These are phyloP conservation scores for Pseudozyma hubeiensis DNA, from an alignment of 1,284 basidiomycete genomes.

Conservation along the genomic window DNA sequence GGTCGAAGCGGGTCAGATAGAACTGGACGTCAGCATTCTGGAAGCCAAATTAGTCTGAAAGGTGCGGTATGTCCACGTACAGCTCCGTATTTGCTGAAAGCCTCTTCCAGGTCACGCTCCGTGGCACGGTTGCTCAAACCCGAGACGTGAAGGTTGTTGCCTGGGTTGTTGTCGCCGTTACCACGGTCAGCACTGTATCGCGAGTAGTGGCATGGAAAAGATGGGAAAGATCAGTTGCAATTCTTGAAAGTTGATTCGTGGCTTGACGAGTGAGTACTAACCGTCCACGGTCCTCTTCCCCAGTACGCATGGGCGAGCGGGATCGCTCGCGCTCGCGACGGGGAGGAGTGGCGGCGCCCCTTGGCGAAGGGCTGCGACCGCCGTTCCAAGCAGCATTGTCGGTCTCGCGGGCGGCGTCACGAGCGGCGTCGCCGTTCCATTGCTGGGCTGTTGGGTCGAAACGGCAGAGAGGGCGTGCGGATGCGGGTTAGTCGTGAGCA, in stretches of 20 bases:
- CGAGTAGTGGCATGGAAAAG: not conserved
- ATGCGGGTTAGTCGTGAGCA: constrained; percentile 27
- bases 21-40: constrained; percentile 7
- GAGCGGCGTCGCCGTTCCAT: constrained; percentile 58
- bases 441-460: constrained; percentile 46
- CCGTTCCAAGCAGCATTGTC: constrained; percentile 47
- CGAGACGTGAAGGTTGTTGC: constrained; percentile 96
- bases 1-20: not conserved
- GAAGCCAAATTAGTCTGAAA: not conserved
- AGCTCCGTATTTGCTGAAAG: constrained; percentile 88
- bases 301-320: constrained; percentile 33
- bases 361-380: constrained; percentile 51
- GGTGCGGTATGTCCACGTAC: constrained; percentile 72
- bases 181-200: constrained; percentile 58
- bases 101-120: constrained; percentile 85
- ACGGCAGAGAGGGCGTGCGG: constrained; percentile 32
- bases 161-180: constrained; percentile 77
- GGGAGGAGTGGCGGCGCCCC: constrained; percentile 50
- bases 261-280: constrained; percentile 16
- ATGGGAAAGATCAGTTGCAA: not conserved
- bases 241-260: too few relatives aligned
- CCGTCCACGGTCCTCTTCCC: constrained; percentile 48
- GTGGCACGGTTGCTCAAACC: constrained; percentile 83
- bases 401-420: constrained; percentile 51
- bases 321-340: constrained; percentile 55